Percentiles rank a stretch among this genome's conserved stretches.
These are phyloP conservation scores for Blastobotrys malaysiensis DNA, from an alignment of 1,139 yeast genomes.

Conservation along the genomic window DNA sequence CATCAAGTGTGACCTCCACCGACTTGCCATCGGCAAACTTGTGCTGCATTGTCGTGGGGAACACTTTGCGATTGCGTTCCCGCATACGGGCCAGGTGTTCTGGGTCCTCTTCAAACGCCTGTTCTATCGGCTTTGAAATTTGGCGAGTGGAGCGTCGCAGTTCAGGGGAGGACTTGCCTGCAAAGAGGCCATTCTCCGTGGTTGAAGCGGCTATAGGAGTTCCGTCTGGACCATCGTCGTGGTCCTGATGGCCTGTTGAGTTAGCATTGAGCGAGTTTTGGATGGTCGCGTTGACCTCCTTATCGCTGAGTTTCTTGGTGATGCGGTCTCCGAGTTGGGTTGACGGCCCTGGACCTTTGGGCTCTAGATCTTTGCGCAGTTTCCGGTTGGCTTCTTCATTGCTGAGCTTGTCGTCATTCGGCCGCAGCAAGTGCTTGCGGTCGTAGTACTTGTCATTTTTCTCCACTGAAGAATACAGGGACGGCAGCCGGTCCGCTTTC, in stretches of 20 bases:
- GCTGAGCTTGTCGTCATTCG: not conserved
- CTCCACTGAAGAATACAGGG: not conserved
- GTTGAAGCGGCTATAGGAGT: not conserved
- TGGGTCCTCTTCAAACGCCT: not conserved
- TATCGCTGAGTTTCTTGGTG: not conserved
- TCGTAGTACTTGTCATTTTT: not conserved
- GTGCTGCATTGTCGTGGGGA: slow-evolving; percentile 19
- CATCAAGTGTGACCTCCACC: slow-evolving; percentile 28
- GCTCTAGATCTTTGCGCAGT: not conserved
- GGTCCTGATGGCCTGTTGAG: too few species aligned
- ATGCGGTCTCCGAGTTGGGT: not conserved
- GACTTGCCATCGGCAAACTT: slow-evolving; percentile 28
- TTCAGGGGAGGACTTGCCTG: not conserved
- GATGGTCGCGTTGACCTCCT: not conserved
- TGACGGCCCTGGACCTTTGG: not conserved
- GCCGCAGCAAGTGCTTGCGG: not conserved
- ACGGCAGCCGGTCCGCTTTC: not conserved
- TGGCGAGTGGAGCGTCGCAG: not conserved
- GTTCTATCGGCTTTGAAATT: not conserved
- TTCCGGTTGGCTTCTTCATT: not conserved
- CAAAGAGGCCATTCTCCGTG: not conserved
- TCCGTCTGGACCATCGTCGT: not conserved
- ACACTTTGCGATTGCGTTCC: slow-evolving; percentile 3
- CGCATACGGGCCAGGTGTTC: slow-evolving; percentile 1
- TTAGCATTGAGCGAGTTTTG: not conserved